Conservation (phyloP, 495 filamentous ascomycete species). For the Aspergillus steynii region DNA sequence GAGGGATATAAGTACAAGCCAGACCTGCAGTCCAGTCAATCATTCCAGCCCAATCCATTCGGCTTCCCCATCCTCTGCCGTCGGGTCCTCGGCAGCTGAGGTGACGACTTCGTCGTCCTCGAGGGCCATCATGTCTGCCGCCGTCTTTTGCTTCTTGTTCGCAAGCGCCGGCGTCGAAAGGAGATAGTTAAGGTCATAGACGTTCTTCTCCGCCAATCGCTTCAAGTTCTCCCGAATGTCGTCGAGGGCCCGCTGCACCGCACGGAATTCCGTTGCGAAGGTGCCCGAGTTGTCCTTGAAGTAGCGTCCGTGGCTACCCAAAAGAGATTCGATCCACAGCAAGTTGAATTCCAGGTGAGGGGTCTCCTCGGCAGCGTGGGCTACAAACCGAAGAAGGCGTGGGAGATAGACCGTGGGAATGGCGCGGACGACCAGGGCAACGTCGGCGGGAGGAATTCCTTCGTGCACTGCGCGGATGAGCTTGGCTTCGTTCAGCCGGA, state of each 20-base stretch:
- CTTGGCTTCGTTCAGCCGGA: slow-evolving; percentile 80
- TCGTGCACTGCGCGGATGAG: slow-evolving; percentile 84
- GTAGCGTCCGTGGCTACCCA: slow-evolving; percentile 79
- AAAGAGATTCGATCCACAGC: slow-evolving; percentile 83
- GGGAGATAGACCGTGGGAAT: slow-evolving; percentile 86
- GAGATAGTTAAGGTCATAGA: slow-evolving; percentile 83
- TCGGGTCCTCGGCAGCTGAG: slow-evolving; percentile 25
- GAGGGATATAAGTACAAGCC: slow-evolving; percentile 28
- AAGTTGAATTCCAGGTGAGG: slow-evolving; percentile 94
- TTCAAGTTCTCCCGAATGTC: slow-evolving; percentile 75
- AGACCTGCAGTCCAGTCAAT: slow-evolving; percentile 17
- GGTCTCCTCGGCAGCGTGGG: slow-evolving; percentile 79
- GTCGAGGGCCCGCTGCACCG: slow-evolving; percentile 71
- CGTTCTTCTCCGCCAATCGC: slow-evolving; percentile 80
- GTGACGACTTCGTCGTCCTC: slow-evolving; percentile 38
- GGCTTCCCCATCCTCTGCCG: slow-evolving; percentile 30
- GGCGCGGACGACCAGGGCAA: slow-evolving; percentile 73
- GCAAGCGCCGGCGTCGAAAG: slow-evolving; percentile 46
- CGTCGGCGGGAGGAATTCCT: slow-evolving; percentile 71
- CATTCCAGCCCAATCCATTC: slow-evolving; percentile 46
- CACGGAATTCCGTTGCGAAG: slow-evolving; percentile 77
- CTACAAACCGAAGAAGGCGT: slow-evolving; percentile 80
- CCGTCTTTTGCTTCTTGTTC: slow-evolving; percentile 31
- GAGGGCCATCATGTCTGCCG: slow-evolving; percentile 27
- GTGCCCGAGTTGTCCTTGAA: slow-evolving; percentile 74